Base-by-base conservation (phyloP, 2,329 filamentous ascomycete species). In the Cephalotrichum gorgonifer region DNA sequence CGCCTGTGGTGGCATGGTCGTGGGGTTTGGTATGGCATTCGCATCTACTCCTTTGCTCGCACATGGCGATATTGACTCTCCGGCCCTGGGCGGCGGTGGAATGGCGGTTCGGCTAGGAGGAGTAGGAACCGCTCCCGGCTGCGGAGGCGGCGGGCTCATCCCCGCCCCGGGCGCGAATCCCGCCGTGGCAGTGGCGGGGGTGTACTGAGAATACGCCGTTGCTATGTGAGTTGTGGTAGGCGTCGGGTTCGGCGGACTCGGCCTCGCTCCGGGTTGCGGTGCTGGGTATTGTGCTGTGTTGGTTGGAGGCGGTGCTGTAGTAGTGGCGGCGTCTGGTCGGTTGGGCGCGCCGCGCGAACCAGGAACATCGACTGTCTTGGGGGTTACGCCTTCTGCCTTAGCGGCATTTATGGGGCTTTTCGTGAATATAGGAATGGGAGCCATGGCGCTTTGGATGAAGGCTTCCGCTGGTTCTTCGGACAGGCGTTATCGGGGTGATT, bases 341-440 rank as follows among this genome's bases (percentile, higher is more conserved):
- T 20, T 27, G n/a, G 43, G 26, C n/a, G 25, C 27, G 25, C 15
- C 35, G 28, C 23, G 25, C 20, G 43, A 17, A 12, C 22, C 23
- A 14, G 56, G 55, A 48, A 62, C 52, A 7, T 55, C 52, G 35
- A 60, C 61, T 15, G 73, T 78, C 54, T 74, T 62, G 26, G 74
- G 69, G 20, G 73, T 75, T 39, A 64, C 58, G 28, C 67, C 74
- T 15, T 68, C 66, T 44, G 76, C 67, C 63, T 79, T 81, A 51
- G 72, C 65, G 33, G 75, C 72, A 56, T 68, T 75, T 61, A 83
- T 79, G 43, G 79, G 79, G 60, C 76, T 79, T 49, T 74, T 62
- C 31, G 71, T 74, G 62, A 80, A 79, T 39, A 82, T 72, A 44
- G 73, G 75, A 53, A 83, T 74, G n/a, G 78, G 72, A 44, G 78